phyloP scores from a whole-genome alignment of 2,329 filamentous ascomycete species.

The Ceratocystis alfenasii region DNA sequence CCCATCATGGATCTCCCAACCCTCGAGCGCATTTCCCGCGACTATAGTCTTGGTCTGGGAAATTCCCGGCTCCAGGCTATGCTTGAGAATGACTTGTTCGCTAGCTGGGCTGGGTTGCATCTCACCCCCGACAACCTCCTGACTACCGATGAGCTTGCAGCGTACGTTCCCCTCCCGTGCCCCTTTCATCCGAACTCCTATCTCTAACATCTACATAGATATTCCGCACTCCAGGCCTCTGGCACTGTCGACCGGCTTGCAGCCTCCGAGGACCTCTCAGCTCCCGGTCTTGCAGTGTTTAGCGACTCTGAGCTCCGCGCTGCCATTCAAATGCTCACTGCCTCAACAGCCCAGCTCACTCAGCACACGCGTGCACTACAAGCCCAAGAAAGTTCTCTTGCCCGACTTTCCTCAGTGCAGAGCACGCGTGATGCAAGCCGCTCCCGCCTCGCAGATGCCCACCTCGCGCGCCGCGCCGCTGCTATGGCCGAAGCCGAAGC shows the following conservation, averaged over 20 bases:
- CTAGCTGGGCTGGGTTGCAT: constrained; percentile 40
- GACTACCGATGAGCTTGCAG: constrained; percentile 41
- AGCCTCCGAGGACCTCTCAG: constrained; percentile 34
- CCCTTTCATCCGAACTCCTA: background rate
- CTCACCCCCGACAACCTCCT: constrained; percentile 41
- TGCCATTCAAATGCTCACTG: constrained; percentile 52
- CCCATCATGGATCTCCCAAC: constrained; percentile 3
- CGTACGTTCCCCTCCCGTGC: constrained; percentile 32
- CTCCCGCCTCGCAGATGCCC: constrained; percentile 42
- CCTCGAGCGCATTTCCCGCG: constrained; percentile 15
- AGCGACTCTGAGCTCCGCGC: constrained; percentile 47
- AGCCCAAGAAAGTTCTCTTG: constrained; percentile 33
- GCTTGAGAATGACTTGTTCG: constrained; percentile 28
- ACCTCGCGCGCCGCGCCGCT: background rate
- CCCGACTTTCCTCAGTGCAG: too few relatives aligned
- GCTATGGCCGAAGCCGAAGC: background rate
- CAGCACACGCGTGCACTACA: constrained; percentile 51
- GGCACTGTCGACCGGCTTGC: constrained; percentile 39
- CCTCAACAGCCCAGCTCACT: constrained; percentile 51
- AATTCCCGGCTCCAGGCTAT: constrained; percentile 30
- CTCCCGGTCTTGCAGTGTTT: constrained; percentile 37
- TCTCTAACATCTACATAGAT: constrained; percentile 31
- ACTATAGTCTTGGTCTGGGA: constrained; percentile 30
- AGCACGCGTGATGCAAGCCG: constrained; percentile 34
- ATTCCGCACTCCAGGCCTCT: constrained; percentile 37